Base-by-base conservation (phyloP, 1,284 basidiomycete genomes). In the Neonothopanus nambi region DNA sequence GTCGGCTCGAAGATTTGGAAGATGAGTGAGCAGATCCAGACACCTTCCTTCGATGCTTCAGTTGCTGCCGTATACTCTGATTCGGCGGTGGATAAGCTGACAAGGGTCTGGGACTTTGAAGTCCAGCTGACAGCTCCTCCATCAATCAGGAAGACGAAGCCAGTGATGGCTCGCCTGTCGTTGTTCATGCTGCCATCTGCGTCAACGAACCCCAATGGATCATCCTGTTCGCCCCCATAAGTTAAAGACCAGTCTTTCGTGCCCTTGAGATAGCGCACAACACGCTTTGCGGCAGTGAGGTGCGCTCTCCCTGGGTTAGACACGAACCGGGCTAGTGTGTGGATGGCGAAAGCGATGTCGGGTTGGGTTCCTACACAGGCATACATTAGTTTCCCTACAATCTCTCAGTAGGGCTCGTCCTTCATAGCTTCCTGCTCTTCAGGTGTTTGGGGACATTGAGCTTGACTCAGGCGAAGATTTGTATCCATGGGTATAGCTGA, bases 381-480 rank as follows among this genome's bases (percentile, higher is more conserved):
- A 41, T 62, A 67, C 56, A 61, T 60, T 8, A 63, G 38, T 2
- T 40, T 48, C 1, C 61, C 61, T 15, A 61, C n/a, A 12, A 41
- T 44, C 26, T 36, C 24, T 21, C 20, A 21, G 21, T 61, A 62
- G n/a, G 43, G 54, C 11, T 41, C 21, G n/a, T 17, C 20, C 3
- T 48, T 28, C 21, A 35, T 30, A n/a, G n/a, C 30, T 9, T 3
- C 15, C 15, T 13, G 3, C 41, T 44, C 30, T 15, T 24, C 36
- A 7, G 46, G 28, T 15, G 44, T 23, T n/a, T 39, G 35, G 17
- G 40, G 51, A 18, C 26, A 38, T 13, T 43, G 26, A 20, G 41
- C 21, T n/a, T 9, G 12, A 5, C 20, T 38, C 9, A 54, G 39
- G 5, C 18, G 20, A 23, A 4, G 33, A 20, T 42, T 8, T 6